These are phyloP conservation scores for Diplodia sapinea DNA, from an alignment of 2,329 filamentous ascomycete species.

Conservation along the genomic window DNA sequence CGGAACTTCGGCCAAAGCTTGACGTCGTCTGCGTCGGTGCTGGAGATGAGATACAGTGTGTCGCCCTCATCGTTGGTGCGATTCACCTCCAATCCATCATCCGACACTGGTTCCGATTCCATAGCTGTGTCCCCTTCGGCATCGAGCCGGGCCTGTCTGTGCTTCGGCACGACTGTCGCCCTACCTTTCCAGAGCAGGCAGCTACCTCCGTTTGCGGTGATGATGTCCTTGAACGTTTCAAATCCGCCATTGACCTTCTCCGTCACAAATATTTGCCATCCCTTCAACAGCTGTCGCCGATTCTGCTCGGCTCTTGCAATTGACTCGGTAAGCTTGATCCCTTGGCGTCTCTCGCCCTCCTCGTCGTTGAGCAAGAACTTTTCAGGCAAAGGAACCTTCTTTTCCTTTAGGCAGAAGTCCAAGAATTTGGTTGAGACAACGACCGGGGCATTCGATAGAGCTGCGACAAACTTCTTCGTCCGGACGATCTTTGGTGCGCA, in stretches of 20 bases:
- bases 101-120: constrained; percentile 42
- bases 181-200: constrained; percentile 79
- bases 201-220: constrained; percentile 84
- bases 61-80: constrained; percentile 62
- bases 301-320: constrained; percentile 75
- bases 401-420: constrained; percentile 73
- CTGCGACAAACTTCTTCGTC: constrained; percentile 91
- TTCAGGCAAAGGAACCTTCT: constrained; percentile 67
- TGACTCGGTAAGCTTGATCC: constrained; percentile 71
- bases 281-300: constrained; percentile 74
- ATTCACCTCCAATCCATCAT: constrained; percentile 53
- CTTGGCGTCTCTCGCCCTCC: constrained; percentile 73
- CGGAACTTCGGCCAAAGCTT: constrained; percentile 80
- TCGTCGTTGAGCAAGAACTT: constrained; percentile 73
- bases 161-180: constrained; percentile 62
- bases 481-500: constrained; percentile 86
- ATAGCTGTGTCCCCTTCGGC: constrained; percentile 46
- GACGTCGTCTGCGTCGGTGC: constrained; percentile 68
- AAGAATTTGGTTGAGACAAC: constrained; percentile 81
- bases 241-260: constrained; percentile 78
- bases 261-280: constrained; percentile 83
- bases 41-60: constrained; percentile 78
- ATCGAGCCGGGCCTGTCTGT: constrained; percentile 36
- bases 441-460: constrained; percentile 78
- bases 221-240: constrained; percentile 84